A percentile compares a stretch with the other conserved stretches of the same genome.
Conservation (phyloP, 1,284 basidiomycete genomes). For the Malassezia yamatoensis region DNA sequence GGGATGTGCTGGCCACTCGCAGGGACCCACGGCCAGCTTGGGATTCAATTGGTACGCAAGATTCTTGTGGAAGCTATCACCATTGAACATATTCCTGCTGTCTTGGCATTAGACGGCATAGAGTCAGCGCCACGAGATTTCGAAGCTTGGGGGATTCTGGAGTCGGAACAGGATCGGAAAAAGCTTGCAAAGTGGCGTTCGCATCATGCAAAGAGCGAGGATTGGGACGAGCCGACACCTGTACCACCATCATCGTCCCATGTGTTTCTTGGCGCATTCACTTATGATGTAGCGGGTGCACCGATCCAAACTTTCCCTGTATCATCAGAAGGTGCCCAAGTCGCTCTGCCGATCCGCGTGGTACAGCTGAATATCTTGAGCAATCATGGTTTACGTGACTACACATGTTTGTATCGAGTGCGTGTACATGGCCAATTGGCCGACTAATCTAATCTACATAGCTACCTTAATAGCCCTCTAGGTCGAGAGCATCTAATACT, state of each 20-base stretch:
- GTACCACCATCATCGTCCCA: slow-evolving; percentile 57
- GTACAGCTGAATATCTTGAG: slow-evolving; percentile 66
- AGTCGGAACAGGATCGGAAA: slow-evolving; percentile 61
- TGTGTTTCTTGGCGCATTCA: slow-evolving; percentile 65
- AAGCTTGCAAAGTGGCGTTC: slow-evolving; percentile 47
- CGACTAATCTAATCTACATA: neutral
- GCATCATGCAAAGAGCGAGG: neutral
- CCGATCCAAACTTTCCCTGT: slow-evolving; percentile 77
- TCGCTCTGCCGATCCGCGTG: slow-evolving; percentile 68
- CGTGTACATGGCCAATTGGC: slow-evolving; percentile 49
- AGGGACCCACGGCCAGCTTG: slow-evolving; percentile 67
- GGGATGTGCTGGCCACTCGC: slow-evolving; percentile 89
- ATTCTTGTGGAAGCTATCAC: slow-evolving; percentile 66
- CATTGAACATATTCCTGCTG: slow-evolving; percentile 73
- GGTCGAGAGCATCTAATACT: slow-evolving; percentile 23
- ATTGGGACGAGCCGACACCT: slow-evolving; percentile 12
- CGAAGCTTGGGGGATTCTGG: slow-evolving; percentile 61
- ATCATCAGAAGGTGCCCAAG: slow-evolving; percentile 55
- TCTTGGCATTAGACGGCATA: slow-evolving; percentile 63
- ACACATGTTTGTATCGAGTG: slow-evolving; percentile 85
- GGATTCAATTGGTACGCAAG: slow-evolving; percentile 63
- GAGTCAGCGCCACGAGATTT: slow-evolving; percentile 71
- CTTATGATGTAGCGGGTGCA: slow-evolving; percentile 59
- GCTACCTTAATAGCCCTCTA: slow-evolving; percentile 20
- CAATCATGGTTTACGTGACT: slow-evolving; percentile 75